phyloP scores from a whole-genome alignment of 2,329 filamentous ascomycete genomes.

The Arthroderma sp. region DNA sequence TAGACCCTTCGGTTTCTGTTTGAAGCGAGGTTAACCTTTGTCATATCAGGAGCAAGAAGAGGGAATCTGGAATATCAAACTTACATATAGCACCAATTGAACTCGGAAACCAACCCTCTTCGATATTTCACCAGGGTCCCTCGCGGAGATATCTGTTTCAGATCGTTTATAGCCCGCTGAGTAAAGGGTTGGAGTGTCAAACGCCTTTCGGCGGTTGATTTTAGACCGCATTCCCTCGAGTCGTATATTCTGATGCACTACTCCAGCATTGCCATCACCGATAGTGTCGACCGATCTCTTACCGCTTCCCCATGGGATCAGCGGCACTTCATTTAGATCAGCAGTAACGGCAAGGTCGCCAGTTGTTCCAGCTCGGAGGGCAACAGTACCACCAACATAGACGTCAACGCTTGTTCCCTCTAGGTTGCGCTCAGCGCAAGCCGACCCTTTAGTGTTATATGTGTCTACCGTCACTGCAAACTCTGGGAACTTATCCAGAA shows the following conservation, averaged over 20 bases:
- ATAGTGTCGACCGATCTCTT: neutral
- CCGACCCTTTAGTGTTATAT: neutral
- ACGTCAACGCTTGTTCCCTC: conserved; percentile 4
- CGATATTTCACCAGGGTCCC: neutral
- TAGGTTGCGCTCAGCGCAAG: neutral
- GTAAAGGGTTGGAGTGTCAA: neutral
- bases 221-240: neutral
- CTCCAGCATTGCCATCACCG: neutral
- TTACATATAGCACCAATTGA: conserved; percentile 1
- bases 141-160: neutral
- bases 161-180: neutral
- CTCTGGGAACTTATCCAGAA: conserved; percentile 1
- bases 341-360: conserved; percentile 2
- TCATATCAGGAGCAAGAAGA: neutral
- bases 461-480: neutral
- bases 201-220: neutral
- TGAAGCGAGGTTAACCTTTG: neutral
- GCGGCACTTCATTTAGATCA: conserved; percentile 1
- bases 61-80: neutral
- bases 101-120: neutral
- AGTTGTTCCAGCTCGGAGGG: conserved; percentile 3
- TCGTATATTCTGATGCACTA: neutral
- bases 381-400: conserved; percentile 3
- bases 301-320: neutral
- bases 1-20: conserved; percentile 1